These are phyloP conservation scores for Mitragyna speciosa DNA, from an alignment of 257 asterid species.

Conservation along the genomic window DNA sequence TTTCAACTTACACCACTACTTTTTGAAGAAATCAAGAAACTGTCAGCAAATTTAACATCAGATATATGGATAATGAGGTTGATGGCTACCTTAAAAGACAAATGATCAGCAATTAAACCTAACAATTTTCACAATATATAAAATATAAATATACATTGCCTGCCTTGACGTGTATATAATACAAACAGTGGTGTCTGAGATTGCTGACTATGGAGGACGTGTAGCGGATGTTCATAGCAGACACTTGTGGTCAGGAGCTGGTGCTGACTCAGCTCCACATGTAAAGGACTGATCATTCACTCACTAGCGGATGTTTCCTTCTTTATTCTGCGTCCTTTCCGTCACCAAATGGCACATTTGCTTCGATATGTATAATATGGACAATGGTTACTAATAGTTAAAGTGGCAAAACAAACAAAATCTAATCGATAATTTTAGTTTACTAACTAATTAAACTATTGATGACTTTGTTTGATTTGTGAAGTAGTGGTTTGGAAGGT, in stretches of 20 bases:
- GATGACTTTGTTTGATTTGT: background rate
- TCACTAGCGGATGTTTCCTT: background rate
- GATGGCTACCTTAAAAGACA: constrained; percentile 4
- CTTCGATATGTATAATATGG: background rate
- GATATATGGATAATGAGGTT: constrained; percentile 1
- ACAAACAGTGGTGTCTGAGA: background rate
- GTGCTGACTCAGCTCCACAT: constrained; percentile 23
- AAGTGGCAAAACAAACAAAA: background rate
- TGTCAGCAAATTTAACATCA: background rate
- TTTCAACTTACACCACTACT: no score
- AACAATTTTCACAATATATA: background rate
- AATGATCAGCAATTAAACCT: background rate
- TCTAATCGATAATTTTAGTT: background rate
- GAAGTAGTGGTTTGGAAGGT: constrained; percentile 2
- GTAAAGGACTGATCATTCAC: background rate
- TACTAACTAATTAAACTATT: background rate
- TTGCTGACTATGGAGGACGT: background rate
- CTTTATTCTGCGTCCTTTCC: background rate
- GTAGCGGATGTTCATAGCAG: constrained; percentile 3
- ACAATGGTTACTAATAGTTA: background rate
- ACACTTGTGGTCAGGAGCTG: background rate
- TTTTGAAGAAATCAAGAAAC: background rate
- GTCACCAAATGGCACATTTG: background rate
- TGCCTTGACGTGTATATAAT: background rate
- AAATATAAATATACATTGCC: background rate